A percentile compares a stretch with the other conserved stretches of the same genome.
Evolutionary conservation across 2,329 filamentous ascomycete species (phyloP).

Genomic region (Aspergillus intermedius): DNA sequence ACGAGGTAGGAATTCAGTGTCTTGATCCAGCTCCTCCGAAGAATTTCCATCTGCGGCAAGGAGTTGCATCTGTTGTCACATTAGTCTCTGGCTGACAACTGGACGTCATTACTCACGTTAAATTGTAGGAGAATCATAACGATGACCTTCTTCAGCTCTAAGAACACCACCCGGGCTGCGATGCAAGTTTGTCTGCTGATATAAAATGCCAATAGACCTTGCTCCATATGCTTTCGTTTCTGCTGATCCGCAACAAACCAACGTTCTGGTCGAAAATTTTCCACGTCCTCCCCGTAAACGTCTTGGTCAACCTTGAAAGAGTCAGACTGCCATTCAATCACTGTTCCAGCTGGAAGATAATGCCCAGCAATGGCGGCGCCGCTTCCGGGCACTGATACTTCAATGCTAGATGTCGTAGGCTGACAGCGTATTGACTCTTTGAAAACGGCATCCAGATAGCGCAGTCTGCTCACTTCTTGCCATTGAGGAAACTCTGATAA

Average conservation of each 20-base stretch:
- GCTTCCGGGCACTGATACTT: conserved; percentile 25
- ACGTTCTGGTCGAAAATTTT: conserved; percentile 39
- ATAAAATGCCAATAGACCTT: conserved; percentile 14
- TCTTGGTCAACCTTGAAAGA: conserved; percentile 35
- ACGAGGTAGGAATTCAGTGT: not conserved
- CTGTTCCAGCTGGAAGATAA: conserved; percentile 29
- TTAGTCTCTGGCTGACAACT: not conserved
- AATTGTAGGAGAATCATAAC: not conserved
- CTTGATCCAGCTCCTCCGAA: not conserved
- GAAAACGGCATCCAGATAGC: conserved; percentile 30
- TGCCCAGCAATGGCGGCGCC: conserved; percentile 24
- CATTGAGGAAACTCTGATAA: conserved; percentile 17
- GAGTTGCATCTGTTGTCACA: not conserved
- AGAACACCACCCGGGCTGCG: not conserved
- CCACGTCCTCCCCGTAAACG: conserved; percentile 35
- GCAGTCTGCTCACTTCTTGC: conserved; percentile 22
- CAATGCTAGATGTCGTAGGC: conserved; percentile 29
- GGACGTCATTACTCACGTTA: not conserved
- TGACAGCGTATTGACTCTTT: conserved; percentile 35
- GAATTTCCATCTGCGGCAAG: not conserved
- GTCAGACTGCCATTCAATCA: conserved; percentile 41
- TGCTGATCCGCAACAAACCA: conserved; percentile 35
- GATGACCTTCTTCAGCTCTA: not conserved
- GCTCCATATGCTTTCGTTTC: conserved; percentile 24
- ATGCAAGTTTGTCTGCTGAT: not conserved